Base-by-base conservation (phyloP, 2,329 filamentous ascomycete species). In the Trichoderma hamatum region DNA sequence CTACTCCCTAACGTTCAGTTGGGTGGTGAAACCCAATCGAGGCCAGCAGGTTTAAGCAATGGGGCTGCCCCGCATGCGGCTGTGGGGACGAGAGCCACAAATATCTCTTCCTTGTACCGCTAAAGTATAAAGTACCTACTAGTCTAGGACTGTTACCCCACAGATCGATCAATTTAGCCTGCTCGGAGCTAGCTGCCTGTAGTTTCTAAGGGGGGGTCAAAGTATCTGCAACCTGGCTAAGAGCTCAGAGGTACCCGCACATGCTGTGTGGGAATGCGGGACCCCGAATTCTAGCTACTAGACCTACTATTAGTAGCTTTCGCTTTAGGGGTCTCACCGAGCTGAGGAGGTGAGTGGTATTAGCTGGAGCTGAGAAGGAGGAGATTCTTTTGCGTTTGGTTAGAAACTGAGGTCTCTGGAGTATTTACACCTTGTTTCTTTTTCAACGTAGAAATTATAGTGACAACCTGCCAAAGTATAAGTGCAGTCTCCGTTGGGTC, bases 51-150 rank as follows among this genome's bases (percentile, higher is more conserved):
- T 56, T 62, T 43, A 46, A 36, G 58, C 49, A 51, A 63, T 43
- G 39, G 66, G 59, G 59, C 51, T 68, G 59, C 66, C 59, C 66
- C 66, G 66, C 66, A 68, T 68, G 66, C 36, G 51, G 66, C 46
- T 55, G 49, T 43, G 39, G 39, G 39, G 39, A 43, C 19, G 43
- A 32, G 52, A 24, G 24, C 63, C 52, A 56, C 63, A 26, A 49
- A 58, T 21, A 24, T 46, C 60, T 52, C 46, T 28, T 49, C 54
- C 46, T 26, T n/a, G 54, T 60, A 67, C 54, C 26, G 11, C 56
- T 26, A 61, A 43, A 49, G 43, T 49, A 49, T 21, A n/a, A n/a
- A 11, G 30, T 43, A 26, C 62, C 7, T 46, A 10, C 34, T 63
- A n/a, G 11, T 13, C 26, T 24, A 30, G 36, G 39, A 43, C 39